Conservation (phyloP, 306 rosid species). For the Sphenostylis stenocarpa region DNA sequence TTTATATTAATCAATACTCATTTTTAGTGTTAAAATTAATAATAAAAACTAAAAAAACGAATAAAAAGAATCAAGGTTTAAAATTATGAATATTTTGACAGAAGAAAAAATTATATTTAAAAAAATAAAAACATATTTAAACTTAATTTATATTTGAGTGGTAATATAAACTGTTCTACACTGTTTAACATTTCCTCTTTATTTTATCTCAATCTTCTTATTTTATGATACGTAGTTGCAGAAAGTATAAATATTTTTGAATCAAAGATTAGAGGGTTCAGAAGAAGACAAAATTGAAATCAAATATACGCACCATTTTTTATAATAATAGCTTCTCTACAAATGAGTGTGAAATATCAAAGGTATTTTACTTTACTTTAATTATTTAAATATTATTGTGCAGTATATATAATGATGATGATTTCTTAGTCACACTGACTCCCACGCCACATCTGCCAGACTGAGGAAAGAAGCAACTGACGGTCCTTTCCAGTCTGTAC, state of each 20-base stretch:
- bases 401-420: neutral
- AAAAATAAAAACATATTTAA: no score
- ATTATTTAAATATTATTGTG: neutral
- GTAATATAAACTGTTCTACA: no score
- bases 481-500: neutral
- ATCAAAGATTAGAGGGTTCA: neutral
- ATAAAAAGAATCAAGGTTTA: no score
- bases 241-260: neutral
- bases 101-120: no score
- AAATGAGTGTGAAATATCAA: neutral
- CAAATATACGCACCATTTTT: neutral
- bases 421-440: neutral
- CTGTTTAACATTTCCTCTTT: no score
- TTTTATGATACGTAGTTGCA: no score
- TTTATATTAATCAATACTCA: no score
- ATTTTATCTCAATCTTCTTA: no score
- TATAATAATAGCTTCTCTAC: neutral
- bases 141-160: no score
- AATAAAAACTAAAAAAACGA: no score
- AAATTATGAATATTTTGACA: no score
- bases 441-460: neutral
- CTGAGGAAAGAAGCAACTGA: neutral
- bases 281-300: neutral
- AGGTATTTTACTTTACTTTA: neutral
- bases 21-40: no score